These are phyloP conservation scores for Xylaria sp. DNA, from an alignment of 2,329 filamentous ascomycete genomes.

Conservation along the genomic window DNA sequence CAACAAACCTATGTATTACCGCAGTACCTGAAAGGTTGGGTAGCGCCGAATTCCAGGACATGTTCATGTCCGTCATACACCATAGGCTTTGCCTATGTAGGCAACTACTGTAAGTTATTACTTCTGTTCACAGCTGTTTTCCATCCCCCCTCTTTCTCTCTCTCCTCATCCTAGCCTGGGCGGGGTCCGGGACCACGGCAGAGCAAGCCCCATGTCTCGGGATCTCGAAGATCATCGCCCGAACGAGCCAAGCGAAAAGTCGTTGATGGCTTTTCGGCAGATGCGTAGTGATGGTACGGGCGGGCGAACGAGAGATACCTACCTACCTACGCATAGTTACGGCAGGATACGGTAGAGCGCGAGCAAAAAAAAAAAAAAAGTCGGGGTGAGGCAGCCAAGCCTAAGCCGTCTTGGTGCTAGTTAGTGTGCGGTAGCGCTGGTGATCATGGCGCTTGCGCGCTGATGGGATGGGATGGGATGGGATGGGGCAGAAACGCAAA, in stretches of 20 bases:
- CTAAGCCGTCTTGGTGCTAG: background rate
- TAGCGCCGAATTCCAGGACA: background rate
- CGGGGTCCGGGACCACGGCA: slow-evolving; percentile 18
- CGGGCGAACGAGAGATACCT: background rate
- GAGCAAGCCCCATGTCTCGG: background rate
- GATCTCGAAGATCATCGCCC: slow-evolving; percentile 24
- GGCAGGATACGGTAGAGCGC: background rate
- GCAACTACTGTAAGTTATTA: background rate
- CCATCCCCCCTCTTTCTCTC: background rate
- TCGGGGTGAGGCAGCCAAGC: slow-evolving; percentile 3
- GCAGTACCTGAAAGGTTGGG: background rate
- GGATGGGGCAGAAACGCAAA: background rate
- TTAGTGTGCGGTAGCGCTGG: background rate
- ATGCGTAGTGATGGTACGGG: slow-evolving; percentile 2
- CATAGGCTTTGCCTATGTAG: background rate
- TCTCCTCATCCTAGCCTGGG: slow-evolving; percentile 1
- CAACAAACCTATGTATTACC: background rate
- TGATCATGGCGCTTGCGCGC: slow-evolving; percentile 2
- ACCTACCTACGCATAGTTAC: too few species aligned
- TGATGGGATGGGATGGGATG: too few species aligned
- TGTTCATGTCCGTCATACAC: slow-evolving; percentile 14
- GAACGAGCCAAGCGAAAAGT: slow-evolving; percentile 7
- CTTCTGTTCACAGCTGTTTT: background rate
- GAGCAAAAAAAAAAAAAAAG: slow-evolving; percentile 3
- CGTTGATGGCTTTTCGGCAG: slow-evolving; percentile 20